Evolutionary conservation across 805 yeast species (phyloP), one percentile per base, ranked within the genome.

Genomic region (Yamadazyma takamatsuzukensis): DNA sequence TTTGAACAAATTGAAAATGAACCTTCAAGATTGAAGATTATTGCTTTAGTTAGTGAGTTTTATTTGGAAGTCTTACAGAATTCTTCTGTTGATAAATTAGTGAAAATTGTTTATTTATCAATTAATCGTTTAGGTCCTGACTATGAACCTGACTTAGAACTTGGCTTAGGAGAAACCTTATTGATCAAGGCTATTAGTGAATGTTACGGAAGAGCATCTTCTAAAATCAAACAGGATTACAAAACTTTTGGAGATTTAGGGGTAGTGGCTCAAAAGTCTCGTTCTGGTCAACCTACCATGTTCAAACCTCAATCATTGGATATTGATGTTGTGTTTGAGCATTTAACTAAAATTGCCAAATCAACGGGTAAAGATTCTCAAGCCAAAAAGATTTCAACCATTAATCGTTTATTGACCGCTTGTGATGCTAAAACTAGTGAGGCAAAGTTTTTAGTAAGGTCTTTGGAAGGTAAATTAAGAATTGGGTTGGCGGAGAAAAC

Each of bases 401-500:
- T 93, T 47, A 88, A 84, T 52, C 74, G 78, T 51, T 70, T 90
- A 81, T 64, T 93, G 30, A 83, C 96, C 0, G 83, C 95, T 0
- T 85, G 96, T 51, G 78, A 80, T 41, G 84, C 85, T 6, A 68
- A 74, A 25, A 40, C 57, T 24, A 52, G 44, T 36, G 98, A 93
- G 57, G 95, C 97, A 10, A 93, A 90, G 53, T 93, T 79, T 50
- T 66, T 93, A 40, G 83, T 93, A 40, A 72, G 98, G 45, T 84
- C 95, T 5, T 59, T 93, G 36, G 97, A 93, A 54, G 96, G 97
- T 1, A 93, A 90, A 46, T 63, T 93, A 41, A 72, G 98, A 45
- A 93, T 93, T 39, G 95, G 95, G 3, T 71, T 90, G 44, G 97
- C 97, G 0, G 97, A 90, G 47, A 90, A 90, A 52, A 83, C 96